phyloP scores from a whole-genome alignment of 192 early-diverging fungal species.

The Gonapodya sp. region DNA sequence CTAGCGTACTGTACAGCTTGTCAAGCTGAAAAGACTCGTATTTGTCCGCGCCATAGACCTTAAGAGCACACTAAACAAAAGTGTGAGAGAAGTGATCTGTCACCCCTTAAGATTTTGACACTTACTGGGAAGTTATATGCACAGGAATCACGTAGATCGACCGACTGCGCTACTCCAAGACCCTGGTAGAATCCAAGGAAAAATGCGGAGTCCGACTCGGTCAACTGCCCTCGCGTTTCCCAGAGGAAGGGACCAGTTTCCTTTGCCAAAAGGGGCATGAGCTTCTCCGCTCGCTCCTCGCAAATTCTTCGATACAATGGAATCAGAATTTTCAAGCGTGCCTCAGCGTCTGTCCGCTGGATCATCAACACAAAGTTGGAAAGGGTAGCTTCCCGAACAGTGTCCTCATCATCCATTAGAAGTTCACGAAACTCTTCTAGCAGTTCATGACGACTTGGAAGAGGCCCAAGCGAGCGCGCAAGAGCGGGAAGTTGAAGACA shows the following conservation, averaged over 20 bases:
- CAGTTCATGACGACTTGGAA: conserved; percentile 20
- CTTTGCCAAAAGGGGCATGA: conserved; percentile 24
- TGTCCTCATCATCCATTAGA: conserved; percentile 38
- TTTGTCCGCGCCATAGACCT: conserved; percentile 20
- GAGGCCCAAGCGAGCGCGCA: conserved; percentile 26
- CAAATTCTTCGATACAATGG: conserved; percentile 35
- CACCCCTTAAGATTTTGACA: neutral
- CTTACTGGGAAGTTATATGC: conserved; percentile 41
- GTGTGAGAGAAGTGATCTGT: conserved; percentile 5
- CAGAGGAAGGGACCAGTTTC: conserved; percentile 36
- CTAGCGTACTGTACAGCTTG: conserved; percentile 21
- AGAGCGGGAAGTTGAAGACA: conserved; percentile 33
- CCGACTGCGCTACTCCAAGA: conserved; percentile 16
- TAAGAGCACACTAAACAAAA: conserved; percentile 22
- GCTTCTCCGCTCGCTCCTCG: conserved; percentile 24
- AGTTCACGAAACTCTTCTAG: conserved; percentile 38
- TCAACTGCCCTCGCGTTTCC: conserved; percentile 23
- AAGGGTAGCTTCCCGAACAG: conserved; percentile 33
- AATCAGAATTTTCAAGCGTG: conserved; percentile 22
- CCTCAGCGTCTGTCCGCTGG: conserved; percentile 30
- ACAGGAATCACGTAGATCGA: conserved; percentile 25
- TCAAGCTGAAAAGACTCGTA: conserved; percentile 29
- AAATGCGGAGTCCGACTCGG: conserved; percentile 23
- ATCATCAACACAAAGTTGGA: conserved; percentile 27
- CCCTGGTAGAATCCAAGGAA: conserved; percentile 34